Conservation (phyloP, 148 eudicot genomes). For the Rhododendron williamsianum region DNA sequence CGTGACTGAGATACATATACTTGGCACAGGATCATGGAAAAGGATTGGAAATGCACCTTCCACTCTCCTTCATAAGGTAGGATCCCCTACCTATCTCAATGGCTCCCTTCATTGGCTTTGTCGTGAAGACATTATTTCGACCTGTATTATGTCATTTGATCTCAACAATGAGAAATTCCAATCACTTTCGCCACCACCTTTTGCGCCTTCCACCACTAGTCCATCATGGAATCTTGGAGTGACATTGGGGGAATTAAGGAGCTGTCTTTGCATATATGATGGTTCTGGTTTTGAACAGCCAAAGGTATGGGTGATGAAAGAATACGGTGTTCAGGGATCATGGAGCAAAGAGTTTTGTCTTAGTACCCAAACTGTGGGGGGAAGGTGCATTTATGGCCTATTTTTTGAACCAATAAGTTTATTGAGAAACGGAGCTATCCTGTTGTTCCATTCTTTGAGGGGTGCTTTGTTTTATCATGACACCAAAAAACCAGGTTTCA, state of each 20-base stretch:
- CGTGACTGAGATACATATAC: not conserved
- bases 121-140: not conserved
- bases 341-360: conserved; percentile 15
- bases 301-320: conserved; percentile 19
- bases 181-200: conserved; percentile 5
- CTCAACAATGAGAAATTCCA: conserved; percentile 20
- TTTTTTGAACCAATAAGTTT: conserved; percentile 9
- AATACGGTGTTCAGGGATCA: conserved; percentile 18
- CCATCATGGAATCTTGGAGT: too few species aligned
- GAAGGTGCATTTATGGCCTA: not conserved
- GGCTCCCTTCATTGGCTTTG: conserved; percentile 13
- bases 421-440: conserved; percentile 13
- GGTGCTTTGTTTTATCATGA: not conserved
- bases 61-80: too few species aligned
- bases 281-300: not conserved
- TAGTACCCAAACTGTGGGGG: not conserved
- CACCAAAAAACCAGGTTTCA: too few species aligned
- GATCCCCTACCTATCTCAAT: not conserved
- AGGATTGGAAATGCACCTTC: not conserved
- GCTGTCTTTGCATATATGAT: not conserved
- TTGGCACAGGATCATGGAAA: conserved; percentile 14
- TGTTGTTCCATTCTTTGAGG: not conserved
- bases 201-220: not conserved
- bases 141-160: conserved; percentile 12
- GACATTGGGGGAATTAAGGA: not conserved